Conservation (phyloP, 345 rosid genomes). For the Aquilaria yunnanensis region DNA sequence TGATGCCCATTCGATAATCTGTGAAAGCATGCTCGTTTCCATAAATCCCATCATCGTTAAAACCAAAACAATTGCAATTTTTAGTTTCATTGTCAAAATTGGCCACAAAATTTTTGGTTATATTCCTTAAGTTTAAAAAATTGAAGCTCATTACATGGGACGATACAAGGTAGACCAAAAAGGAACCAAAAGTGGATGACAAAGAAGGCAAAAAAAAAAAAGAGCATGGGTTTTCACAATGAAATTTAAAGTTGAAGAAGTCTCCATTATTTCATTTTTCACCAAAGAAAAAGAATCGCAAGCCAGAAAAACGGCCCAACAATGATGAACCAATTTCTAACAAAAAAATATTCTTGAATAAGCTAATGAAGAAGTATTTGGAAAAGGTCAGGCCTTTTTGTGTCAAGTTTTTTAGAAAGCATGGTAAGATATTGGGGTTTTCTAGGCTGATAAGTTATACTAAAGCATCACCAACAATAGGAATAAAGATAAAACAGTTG, state of each 20-base stretch:
- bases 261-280: slow-evolving; percentile 64
- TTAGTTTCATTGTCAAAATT: slow-evolving; percentile 66
- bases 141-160: slow-evolving; percentile 25
- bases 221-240: slow-evolving; percentile 49
- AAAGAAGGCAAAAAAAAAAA: slow-evolving; percentile 21
- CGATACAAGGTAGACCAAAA: slow-evolving; percentile 10
- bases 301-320: slow-evolving; percentile 28
- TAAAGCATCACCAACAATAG: slow-evolving; percentile 13
- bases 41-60: slow-evolving; percentile 36
- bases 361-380: slow-evolving; percentile 72
- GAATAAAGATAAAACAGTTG: slow-evolving; percentile 13
- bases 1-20: no score
- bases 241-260: slow-evolving; percentile 73
- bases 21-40: slow-evolving; percentile 61
- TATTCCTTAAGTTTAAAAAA: slow-evolving; percentile 64
- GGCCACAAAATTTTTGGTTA: slow-evolving; percentile 76
- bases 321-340: slow-evolving; percentile 32
- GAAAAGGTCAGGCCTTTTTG: slow-evolving; percentile 92
- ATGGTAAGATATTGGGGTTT: slow-evolving; percentile 54
- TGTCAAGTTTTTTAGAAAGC: slow-evolving; percentile 67
- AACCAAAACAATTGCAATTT: slow-evolving; percentile 40
- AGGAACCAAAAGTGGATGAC: slow-evolving; percentile 11
- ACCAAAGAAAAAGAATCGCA: slow-evolving; percentile 64
- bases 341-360: slow-evolving; percentile 46
- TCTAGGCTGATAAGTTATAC: slow-evolving; percentile 42